These are phyloP conservation scores for Sporothrix brasiliensis DNA, from an alignment of 2,329 filamentous ascomycete genomes.

Conservation along the genomic window DNA sequence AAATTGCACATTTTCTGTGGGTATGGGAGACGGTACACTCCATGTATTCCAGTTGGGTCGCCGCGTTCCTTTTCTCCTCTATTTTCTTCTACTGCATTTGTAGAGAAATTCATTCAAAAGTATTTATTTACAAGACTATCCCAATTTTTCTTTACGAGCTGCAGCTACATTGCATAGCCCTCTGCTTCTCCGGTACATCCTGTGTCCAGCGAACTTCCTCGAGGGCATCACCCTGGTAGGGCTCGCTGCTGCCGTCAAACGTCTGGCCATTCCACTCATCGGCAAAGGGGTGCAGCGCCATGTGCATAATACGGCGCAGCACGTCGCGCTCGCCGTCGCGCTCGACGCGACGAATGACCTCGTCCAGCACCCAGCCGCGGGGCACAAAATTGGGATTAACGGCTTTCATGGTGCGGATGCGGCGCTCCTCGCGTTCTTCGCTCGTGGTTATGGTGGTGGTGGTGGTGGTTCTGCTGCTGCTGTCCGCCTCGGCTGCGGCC, in stretches of 20 bases:
- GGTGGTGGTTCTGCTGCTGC: too few species aligned
- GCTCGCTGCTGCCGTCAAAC: slow-evolving; percentile 48
- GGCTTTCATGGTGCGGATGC: slow-evolving; percentile 73
- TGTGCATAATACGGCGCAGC: slow-evolving; percentile 74
- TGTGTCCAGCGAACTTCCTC: slow-evolving; percentile 84
- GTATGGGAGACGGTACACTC: background rate
- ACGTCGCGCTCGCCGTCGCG: slow-evolving; percentile 80
- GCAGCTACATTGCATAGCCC: slow-evolving; percentile 92
- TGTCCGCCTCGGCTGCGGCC: slow-evolving; percentile 57
- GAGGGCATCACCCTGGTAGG: slow-evolving; percentile 61
- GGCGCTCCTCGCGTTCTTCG: slow-evolving; percentile 37
- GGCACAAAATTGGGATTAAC: slow-evolving; percentile 95
- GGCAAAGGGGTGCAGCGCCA: slow-evolving; percentile 81
- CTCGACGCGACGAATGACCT: slow-evolving; percentile 87
- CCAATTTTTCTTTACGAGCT: slow-evolving; percentile 64
- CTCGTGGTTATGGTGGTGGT: background rate
- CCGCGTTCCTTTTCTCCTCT: background rate
- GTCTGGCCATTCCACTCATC: slow-evolving; percentile 67
- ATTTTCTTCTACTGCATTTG: background rate
- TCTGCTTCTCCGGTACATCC: slow-evolving; percentile 76
- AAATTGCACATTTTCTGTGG: background rate
- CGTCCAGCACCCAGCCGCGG: slow-evolving; percentile 88
- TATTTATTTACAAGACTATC: background rate
- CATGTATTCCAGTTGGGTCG: background rate
- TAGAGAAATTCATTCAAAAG: background rate